A percentile compares a stretch with the other conserved stretches of the same genome.
Evolutionary conservation across 1,284 basidiomycete species (phyloP).

Genomic region (Fomitopsis betulina): DNA sequence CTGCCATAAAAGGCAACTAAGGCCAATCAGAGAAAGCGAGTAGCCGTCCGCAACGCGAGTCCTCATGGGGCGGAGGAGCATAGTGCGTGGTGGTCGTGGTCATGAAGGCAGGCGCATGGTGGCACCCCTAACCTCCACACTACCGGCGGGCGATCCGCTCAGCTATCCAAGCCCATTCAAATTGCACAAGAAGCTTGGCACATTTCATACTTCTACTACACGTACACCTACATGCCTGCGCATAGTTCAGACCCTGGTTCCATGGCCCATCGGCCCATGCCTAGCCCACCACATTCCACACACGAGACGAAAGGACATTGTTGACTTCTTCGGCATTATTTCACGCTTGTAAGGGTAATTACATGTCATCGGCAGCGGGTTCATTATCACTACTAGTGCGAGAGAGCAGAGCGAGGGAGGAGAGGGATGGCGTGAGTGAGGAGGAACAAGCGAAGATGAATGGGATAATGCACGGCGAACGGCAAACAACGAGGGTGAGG

Average conservation of each 20-base stretch:
- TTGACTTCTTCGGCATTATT: conserved; percentile 9
- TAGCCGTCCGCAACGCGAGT: too few species aligned
- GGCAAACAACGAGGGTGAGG: conserved; percentile 5
- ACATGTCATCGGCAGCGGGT: conserved; percentile 9
- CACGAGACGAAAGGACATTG: neutral
- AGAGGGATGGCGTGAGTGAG: neutral
- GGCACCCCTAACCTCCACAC: neutral
- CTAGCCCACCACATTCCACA: neutral
- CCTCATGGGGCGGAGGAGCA: too few species aligned
- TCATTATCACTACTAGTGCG: conserved; percentile 4
- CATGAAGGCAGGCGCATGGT: too few species aligned
- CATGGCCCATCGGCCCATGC: neutral
- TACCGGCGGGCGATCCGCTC: neutral
- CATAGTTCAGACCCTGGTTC: neutral
- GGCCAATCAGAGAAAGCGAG: neutral
- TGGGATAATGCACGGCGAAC: neutral
- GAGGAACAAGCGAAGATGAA: neutral
- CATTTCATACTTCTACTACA: neutral
- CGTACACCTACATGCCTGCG: neutral
- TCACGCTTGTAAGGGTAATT: conserved; percentile 9
- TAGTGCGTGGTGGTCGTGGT: too few species aligned
- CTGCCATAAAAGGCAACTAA: neutral
- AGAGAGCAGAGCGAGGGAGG: neutral
- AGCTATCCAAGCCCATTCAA: neutral
- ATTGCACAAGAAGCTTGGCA: neutral